Conservation (phyloP, 805 yeast species). For the Lipomyces sp. region DNA sequence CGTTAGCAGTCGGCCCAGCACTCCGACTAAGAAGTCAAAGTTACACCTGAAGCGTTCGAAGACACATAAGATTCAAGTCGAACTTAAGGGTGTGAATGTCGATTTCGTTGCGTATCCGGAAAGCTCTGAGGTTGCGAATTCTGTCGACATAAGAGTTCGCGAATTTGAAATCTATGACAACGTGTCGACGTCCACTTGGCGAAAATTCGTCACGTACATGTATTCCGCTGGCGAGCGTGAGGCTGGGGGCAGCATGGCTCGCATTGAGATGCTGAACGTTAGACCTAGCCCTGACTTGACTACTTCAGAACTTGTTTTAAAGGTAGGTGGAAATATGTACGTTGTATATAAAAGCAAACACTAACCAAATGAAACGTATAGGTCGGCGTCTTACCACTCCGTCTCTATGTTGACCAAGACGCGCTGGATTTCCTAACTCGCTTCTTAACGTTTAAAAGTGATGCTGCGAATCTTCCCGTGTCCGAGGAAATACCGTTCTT, state of each 20-base stretch:
- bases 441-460: slow-evolving; percentile 80
- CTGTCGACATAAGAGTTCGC: slow-evolving; percentile 55
- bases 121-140: slow-evolving; percentile 41
- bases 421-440: slow-evolving; percentile 81
- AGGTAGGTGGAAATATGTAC: slow-evolving; percentile 44
- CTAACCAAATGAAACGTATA: slow-evolving; percentile 26
- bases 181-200: slow-evolving; percentile 89
- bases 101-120: slow-evolving; percentile 54
- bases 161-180: slow-evolving; percentile 72
- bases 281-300: slow-evolving; percentile 67
- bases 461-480: slow-evolving; percentile 38
- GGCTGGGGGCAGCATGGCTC: slow-evolving; percentile 66
- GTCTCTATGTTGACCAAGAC: slow-evolving; percentile 91
- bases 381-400: slow-evolving; percentile 63
- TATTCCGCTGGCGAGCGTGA: slow-evolving; percentile 73
- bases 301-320: slow-evolving; percentile 68
- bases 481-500: slow-evolving; percentile 37
- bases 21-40: slow-evolving; percentile 43
- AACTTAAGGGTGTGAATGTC: slow-evolving; percentile 58
- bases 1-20: slow-evolving; percentile 10
- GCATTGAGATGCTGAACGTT: slow-evolving; percentile 58
- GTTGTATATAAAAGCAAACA: slow-evolving; percentile 2
- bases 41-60: slow-evolving; percentile 69
- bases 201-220: slow-evolving; percentile 74
- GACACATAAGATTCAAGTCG: slow-evolving; percentile 61